phyloP scores from a whole-genome alignment of 2,329 filamentous ascomycete species.

The Simplicillium sp. region DNA sequence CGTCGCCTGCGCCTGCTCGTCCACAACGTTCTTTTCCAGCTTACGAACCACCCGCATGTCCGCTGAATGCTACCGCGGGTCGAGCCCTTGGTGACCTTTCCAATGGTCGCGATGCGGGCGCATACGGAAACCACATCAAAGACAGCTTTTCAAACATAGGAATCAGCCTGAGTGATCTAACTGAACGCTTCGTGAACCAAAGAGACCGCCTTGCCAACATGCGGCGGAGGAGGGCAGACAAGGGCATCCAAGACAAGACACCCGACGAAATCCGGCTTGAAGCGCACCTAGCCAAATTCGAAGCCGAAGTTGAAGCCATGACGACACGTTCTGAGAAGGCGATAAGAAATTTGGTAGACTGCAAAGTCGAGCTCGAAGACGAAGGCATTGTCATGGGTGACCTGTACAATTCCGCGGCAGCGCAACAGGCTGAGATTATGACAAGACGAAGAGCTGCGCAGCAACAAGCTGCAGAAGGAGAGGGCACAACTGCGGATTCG shows the following conservation, averaged over 20 bases:
- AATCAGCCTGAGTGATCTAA: conserved; percentile 35
- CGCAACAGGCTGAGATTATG: conserved; percentile 7
- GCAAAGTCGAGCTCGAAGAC: conserved; percentile 39
- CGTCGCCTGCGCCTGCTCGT: conserved; percentile 7
- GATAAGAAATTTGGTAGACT: conserved; percentile 39
- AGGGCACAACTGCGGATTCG: conserved; percentile 10
- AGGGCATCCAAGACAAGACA: conserved; percentile 20
- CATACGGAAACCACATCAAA: conserved; percentile 36
- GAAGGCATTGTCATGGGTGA: conserved; percentile 27
- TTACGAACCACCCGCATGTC: conserved; percentile 38
- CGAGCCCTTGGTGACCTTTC: conserved; percentile 32
- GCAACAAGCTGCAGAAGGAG: conserved; percentile 11
- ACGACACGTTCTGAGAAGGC: conserved; percentile 36
- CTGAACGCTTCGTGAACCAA: conserved; percentile 33
- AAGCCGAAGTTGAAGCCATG: conserved; percentile 27
- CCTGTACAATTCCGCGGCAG: conserved; percentile 18
- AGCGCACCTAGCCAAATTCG: conserved; percentile 27
- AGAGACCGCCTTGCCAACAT: conserved; percentile 20
- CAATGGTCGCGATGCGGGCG: conserved; percentile 26
- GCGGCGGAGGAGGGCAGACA: conserved; percentile 25
- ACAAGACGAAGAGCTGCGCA: conserved; percentile 8
- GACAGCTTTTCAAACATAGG: conserved; percentile 33
- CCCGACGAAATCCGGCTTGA: conserved; percentile 27
- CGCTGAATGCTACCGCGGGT: conserved; percentile 29
- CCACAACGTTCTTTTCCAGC: conserved; percentile 27